Evolutionary conservation across 1,284 basidiomycete species (phyloP), one percentile per base, ranked within the genome.

Genomic region (Inonotus hispidus): DNA sequence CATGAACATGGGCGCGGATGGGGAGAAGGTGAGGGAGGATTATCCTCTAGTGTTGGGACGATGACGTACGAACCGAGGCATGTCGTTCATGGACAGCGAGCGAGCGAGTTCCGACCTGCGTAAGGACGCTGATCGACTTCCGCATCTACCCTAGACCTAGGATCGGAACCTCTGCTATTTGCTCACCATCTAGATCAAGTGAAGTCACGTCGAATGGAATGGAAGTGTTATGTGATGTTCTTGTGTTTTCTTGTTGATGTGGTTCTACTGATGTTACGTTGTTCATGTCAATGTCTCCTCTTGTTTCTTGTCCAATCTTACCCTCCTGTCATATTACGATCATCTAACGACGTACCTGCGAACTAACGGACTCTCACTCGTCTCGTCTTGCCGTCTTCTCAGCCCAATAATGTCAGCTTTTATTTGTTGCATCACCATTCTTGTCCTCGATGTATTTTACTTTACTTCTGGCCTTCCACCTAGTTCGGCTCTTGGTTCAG

Each of bases 1-100:
- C 32, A 32, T 8, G 32, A 8, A 4, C 32, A 32, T 32, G 32
- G n/a, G n/a, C n/a, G n/a, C n/a, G n/a, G n/a, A n/a, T n/a, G n/a
- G n/a, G n/a, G 32, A 32, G 32, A 32, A 32, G 32, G 32, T 32
- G 32, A 8, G 32, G 32, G 32, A 32, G 8, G 32, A 8, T 32
- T 32, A 32, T 32, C 32, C 8, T 53, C 47, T 16, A 62, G 61
- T 43, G 54, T 52, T 39, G 60, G 56, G 23, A 61, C 60, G n/a
- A 47, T 38, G 3, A 57, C 29, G 7, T 58, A 58, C n/a, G 56
- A 47, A 7, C 56, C 56, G n/a, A 46, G 39, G 32, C 45, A 54
- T 47, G 53, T 32, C 32, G 32, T 53, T 13, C 43, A 53, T 29
- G 38, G 27, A 27, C 49, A 41, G 11, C 21, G 38, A 25, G 57